These are phyloP conservation scores for Talaromyces thailandensis DNA, from an alignment of 495 filamentous ascomycete species.

Conservation along the genomic window DNA sequence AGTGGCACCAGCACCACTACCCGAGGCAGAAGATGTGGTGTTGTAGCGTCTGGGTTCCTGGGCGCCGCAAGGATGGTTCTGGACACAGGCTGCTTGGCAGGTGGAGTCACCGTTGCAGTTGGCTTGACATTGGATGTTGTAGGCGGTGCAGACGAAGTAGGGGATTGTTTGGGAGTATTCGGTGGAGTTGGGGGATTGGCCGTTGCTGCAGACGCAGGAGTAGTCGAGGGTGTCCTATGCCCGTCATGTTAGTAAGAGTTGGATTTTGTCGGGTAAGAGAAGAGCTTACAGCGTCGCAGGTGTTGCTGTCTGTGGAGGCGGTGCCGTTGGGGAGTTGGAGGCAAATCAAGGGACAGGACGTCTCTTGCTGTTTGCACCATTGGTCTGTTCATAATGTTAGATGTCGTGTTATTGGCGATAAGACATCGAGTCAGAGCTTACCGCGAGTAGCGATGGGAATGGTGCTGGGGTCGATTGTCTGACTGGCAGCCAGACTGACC, in stretches of 20 bases:
- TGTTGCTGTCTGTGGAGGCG: constrained; percentile 46
- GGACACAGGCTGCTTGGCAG: constrained; percentile 57
- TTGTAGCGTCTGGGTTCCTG: constrained; percentile 57
- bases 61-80: constrained; percentile 73
- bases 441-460: constrained; percentile 41
- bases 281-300: constrained; percentile 60
- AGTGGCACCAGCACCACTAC: constrained; percentile 35
- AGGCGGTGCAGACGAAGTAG: constrained; percentile 71
- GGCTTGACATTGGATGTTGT: constrained; percentile 60
- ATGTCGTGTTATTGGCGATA: background rate
- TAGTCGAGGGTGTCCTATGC: constrained; percentile 46
- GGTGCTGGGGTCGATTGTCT: constrained; percentile 51
- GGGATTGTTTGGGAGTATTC: constrained; percentile 82
- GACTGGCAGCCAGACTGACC: constrained; percentile 27
- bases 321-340: constrained; percentile 50
- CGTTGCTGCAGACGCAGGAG: constrained; percentile 68
- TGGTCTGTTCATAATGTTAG: constrained; percentile 31
- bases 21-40: constrained; percentile 40
- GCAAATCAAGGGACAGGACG: constrained; percentile 71
- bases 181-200: constrained; percentile 61
- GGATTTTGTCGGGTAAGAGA: background rate
- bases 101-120: constrained; percentile 46
- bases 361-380: constrained; percentile 63
- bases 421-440: constrained; percentile 14
- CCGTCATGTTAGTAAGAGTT: background rate